Conservation (phyloP, 1,284 basidiomycete species). For the Puccinia brachypodii region DNA sequence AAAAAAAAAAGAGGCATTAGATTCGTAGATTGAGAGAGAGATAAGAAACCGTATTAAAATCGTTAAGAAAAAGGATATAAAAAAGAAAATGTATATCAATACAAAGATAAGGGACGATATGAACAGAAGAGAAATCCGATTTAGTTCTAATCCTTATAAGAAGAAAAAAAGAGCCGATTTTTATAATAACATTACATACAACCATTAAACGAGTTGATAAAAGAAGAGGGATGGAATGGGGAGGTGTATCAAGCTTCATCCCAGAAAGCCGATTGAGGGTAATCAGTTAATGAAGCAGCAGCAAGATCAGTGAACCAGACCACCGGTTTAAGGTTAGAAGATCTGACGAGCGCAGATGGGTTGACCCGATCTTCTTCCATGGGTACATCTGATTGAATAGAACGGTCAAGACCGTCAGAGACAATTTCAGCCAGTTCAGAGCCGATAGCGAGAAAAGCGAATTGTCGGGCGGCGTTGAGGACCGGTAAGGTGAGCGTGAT, state of each 20-base stretch:
- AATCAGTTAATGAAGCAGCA: slow-evolving; percentile 27
- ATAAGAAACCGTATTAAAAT: too few species aligned
- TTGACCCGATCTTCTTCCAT: slow-evolving; percentile 48
- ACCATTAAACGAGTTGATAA: too few species aligned
- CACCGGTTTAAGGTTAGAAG: slow-evolving; percentile 27
- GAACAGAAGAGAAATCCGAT: too few species aligned
- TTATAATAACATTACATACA: too few species aligned
- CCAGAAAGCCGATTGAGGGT: slow-evolving; percentile 45
- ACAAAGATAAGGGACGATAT: too few species aligned
- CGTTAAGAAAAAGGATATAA: too few species aligned
- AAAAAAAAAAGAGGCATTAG: too few species aligned
- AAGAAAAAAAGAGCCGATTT: neutral
- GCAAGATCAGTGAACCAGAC: slow-evolving; percentile 40
- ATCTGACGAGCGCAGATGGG: slow-evolving; percentile 31
- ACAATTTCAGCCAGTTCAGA: slow-evolving; percentile 14
- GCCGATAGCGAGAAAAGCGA: slow-evolving; percentile 39
- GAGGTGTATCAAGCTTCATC: slow-evolving; percentile 27
- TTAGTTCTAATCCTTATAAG: too few species aligned
- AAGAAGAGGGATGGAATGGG: neutral
- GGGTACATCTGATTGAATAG: slow-evolving; percentile 42
- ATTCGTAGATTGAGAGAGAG: too few species aligned
- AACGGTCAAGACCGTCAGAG: slow-evolving; percentile 27
- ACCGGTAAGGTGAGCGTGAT: slow-evolving; percentile 41
- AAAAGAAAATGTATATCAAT: too few species aligned
- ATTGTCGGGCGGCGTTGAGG: slow-evolving; percentile 32